phyloP scores from a whole-genome alignment of 805 yeast genomes.

The Saccharomycopsis schoenii region DNA sequence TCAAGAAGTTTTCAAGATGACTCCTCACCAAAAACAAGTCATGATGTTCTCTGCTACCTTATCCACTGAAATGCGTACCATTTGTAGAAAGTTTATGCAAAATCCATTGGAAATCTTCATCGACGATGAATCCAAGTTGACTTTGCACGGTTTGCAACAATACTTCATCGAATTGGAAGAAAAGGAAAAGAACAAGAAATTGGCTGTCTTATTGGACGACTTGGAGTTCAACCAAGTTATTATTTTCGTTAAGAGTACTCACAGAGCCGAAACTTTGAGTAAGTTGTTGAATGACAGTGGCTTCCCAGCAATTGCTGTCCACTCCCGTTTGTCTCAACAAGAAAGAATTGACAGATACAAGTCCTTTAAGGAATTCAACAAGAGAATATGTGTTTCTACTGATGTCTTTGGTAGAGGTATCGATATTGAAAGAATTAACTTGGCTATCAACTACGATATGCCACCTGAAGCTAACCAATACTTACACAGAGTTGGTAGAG shows the following conservation, averaged over 20 bases:
- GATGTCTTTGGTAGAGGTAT: conserved; percentile 99
- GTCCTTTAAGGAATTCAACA: conserved; percentile 94
- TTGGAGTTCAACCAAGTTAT: conserved; percentile 97
- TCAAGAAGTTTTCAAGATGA: conserved; percentile 93
- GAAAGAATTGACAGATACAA: conserved; percentile 96
- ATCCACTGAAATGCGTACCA: conserved; percentile 88
- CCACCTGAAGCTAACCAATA: conserved; percentile 96
- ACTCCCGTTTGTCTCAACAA: conserved; percentile 91
- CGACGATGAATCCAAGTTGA: conserved; percentile 94
- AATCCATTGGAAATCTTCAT: conserved; percentile 95
- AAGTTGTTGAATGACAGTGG: conserved; percentile 81
- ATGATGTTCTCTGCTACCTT: conserved; percentile 99
- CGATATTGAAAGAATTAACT: conserved; percentile 96
- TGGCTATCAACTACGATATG: conserved; percentile 95
- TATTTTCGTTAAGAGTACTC: conserved; percentile 85
- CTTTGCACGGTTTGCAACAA: conserved; percentile 97
- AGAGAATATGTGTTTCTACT: conserved; percentile 96
- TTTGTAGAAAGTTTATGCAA: conserved; percentile 96
- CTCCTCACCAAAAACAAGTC: conserved; percentile 97
- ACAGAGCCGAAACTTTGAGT: conserved; percentile 88
- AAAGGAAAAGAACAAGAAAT: conserved; percentile 84
- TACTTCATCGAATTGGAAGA: conserved; percentile 85
- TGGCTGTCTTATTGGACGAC: conserved; percentile 85
- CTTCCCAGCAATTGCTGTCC: conserved; percentile 96
- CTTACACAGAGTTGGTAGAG: conserved; percentile 98